Percentiles rank a stretch among this genome's conserved stretches.
These are phyloP conservation scores for Mycena albidolilacea DNA, from an alignment of 768 basidiomycete species.

Conservation along the genomic window DNA sequence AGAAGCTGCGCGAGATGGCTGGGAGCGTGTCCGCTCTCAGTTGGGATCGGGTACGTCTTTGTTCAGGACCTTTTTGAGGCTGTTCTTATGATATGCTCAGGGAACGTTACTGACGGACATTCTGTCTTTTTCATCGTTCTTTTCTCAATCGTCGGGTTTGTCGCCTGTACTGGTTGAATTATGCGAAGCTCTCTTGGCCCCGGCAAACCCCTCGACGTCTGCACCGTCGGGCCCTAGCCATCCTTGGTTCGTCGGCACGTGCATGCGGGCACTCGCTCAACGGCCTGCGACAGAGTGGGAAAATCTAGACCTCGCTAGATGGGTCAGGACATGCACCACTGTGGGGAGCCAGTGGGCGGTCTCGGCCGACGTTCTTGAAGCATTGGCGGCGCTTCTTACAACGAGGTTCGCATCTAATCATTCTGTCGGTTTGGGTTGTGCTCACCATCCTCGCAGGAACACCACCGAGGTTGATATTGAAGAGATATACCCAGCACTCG, in stretches of 20 bases:
- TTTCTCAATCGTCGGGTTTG: conserved; percentile 57
- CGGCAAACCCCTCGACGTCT: conserved; percentile 43
- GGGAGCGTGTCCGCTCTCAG: conserved; percentile 47
- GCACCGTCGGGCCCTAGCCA: conserved; percentile 53
- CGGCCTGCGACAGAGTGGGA: conserved; percentile 63
- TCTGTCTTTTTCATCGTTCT: conserved; percentile 65
- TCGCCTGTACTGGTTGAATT: conserved; percentile 60
- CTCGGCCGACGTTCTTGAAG: conserved; percentile 70
- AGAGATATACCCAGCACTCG: conserved; percentile 67
- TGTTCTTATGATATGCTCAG: conserved; percentile 47
- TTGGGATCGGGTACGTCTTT: conserved; percentile 31
- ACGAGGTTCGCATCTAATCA: conserved; percentile 56
- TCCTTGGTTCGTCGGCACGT: conserved; percentile 74
- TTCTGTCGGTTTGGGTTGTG: background rate
- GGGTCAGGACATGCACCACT: conserved; percentile 58
- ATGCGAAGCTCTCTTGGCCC: conserved; percentile 57
- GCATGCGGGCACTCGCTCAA: conserved; percentile 67
- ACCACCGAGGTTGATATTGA: conserved; percentile 54
- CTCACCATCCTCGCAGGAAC: conserved; percentile 42
- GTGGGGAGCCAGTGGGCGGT: conserved; percentile 67
- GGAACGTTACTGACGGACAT: conserved; percentile 68
- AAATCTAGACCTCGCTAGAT: conserved; percentile 62
- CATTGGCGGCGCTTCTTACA: conserved; percentile 63
- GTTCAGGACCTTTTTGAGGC: background rate
- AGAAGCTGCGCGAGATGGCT: conserved; percentile 53